A percentile compares a stretch with the other conserved stretches of the same genome.
Conservation (phyloP, 305 asterid species). For the Fraxinus dipetala region DNA sequence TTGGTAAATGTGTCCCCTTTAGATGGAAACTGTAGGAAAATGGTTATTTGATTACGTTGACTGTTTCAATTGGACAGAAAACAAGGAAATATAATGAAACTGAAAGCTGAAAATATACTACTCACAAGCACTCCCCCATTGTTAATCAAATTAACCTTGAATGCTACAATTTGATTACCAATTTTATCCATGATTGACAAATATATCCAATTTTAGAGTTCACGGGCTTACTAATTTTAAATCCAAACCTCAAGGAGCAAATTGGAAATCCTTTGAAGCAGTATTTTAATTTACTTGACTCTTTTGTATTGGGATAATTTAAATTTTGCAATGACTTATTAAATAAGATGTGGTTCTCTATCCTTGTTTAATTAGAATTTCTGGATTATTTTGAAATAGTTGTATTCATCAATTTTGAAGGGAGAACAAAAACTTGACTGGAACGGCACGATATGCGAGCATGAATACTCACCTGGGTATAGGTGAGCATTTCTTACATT, state of each 20-base stretch:
- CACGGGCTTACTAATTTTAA: neutral
- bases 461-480: slow-evolving; percentile 94
- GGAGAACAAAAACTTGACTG: slow-evolving; percentile 97
- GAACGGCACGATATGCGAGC: slow-evolving; percentile 97
- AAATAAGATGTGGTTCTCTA: neutral
- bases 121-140: neutral
- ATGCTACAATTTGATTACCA: neutral
- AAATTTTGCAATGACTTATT: neutral
- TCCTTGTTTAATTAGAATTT: neutral
- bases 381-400: neutral
- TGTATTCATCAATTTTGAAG: slow-evolving; percentile 39
- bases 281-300: neutral
- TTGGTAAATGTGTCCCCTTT: neutral
- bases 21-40: neutral
- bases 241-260: neutral
- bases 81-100: neutral
- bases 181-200: neutral
- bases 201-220: neutral
- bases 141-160: neutral
- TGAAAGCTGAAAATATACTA: neutral
- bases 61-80: neutral
- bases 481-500: slow-evolving; percentile 48
- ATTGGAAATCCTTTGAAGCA: neutral
- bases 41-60: neutral
- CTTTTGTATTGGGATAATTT: neutral